A percentile compares a stretch with the other conserved stretches of the same genome.
phyloP scores from a whole-genome alignment of 2,329 filamentous ascomycete genomes.

The Aspergillus versicolor region DNA sequence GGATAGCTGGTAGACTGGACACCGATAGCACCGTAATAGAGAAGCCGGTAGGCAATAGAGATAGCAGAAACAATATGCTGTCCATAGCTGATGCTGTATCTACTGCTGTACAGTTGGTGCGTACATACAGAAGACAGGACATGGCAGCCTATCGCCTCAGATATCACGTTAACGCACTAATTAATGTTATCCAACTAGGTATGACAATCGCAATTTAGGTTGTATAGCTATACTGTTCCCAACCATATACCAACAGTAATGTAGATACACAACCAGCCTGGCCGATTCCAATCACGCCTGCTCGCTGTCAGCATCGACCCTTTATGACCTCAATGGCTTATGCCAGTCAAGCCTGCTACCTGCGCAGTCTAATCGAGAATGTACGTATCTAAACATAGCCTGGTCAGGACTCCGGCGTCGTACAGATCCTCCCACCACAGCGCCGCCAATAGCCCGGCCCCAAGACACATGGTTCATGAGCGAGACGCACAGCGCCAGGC shows the following conservation, averaged over 20 bases:
- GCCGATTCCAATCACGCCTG: slow-evolving; percentile 1
- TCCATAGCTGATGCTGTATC: too few species aligned
- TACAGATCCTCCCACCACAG: not conserved
- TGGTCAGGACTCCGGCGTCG: slow-evolving; percentile 3
- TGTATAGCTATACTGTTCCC: not conserved
- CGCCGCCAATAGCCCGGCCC: not conserved
- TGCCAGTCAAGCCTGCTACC: not conserved
- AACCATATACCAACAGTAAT: not conserved
- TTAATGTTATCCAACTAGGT: not conserved
- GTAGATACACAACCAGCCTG: not conserved
- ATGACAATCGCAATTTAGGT: too few species aligned
- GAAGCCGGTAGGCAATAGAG: too few species aligned
- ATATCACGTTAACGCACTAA: too few species aligned
- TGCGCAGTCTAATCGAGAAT: not conserved
- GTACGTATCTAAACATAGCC: slow-evolving; percentile 2
- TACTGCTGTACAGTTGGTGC: too few species aligned
- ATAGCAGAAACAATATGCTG: too few species aligned
- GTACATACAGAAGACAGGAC: too few species aligned
- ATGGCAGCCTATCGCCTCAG: too few species aligned
- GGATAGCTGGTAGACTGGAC: too few species aligned
- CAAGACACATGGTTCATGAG: slow-evolving; percentile 4
- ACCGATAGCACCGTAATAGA: too few species aligned
- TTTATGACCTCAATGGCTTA: slow-evolving; percentile 4
- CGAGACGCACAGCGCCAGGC: not conserved
- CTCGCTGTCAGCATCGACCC: slow-evolving; percentile 2